Base-by-base conservation (phyloP, 345 rosid genomes). In the Syzygium oleosum region DNA sequence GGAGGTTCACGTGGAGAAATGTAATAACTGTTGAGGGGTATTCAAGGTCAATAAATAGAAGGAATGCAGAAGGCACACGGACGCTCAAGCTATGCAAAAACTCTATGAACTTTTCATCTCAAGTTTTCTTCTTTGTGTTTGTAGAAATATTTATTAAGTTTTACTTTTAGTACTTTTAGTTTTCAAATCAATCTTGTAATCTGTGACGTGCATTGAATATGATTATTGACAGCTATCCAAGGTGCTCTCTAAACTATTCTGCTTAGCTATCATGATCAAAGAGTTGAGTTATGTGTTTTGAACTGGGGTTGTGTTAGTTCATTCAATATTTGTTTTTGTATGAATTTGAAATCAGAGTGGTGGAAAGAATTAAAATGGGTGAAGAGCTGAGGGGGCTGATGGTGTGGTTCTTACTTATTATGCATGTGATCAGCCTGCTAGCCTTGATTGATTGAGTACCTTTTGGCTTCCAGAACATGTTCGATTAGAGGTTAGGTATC, bases 401-500 rank as follows among this genome's bases (percentile, higher is more conserved):
- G 96, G 93, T 3, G 96, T 96, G 89, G 96, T 95, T 88, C 93
- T 95, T 85, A 95, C 98, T 53, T 95, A 93, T 53, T 95, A 93
- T 91, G 94, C 96, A 1, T 93, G 93, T 78, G 98, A 92, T 85
- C 92, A 87, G 89, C 94, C 88, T 23, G 91, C 93, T 73, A 96
- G 95, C 79, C 92, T 95, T 87, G 93, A 90, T 23, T 92, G 92
- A 63, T 86, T 96, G 94, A 93, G 92, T 90, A 87, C 93, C 78
- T 94, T 94, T 88, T 96, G 99, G 99, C 95, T 96, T 88, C 96
- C 98, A 3, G 91, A 94, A 89, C 93, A 91, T 87, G 93, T 95
- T 21, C 89, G 88, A 43, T 89, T 93, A 84, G 96, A 94, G 95
- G 91, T 94, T 86, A 19, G 85, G 21, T 43, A 22, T 34, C 10